Evolutionary conservation across 148 eudicot genomes (phyloP).

Genomic region (Mesembryanthemum crystallinum): DNA sequence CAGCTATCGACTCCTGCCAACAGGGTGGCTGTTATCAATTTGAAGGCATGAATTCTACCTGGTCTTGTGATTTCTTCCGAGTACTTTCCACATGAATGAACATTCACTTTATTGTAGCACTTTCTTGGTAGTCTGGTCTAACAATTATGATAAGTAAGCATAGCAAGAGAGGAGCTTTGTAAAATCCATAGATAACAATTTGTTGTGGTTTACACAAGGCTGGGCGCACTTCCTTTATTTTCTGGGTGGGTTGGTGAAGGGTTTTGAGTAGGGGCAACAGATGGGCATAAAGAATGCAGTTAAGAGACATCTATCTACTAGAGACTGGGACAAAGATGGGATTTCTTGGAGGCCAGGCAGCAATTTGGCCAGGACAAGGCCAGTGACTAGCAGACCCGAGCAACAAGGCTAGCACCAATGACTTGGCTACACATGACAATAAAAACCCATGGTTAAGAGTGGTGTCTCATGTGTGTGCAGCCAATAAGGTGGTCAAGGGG

Average conservation of each 20-base stretch:
- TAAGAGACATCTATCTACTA: not conserved
- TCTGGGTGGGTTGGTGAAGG: not conserved
- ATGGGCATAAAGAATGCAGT: not conserved
- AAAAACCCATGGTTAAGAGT: no score
- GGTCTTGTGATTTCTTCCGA: not conserved
- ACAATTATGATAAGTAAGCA: not conserved
- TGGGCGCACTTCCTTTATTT: no score
- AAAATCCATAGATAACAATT: not conserved
- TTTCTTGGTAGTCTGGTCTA: not conserved
- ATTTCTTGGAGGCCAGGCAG: not conserved
- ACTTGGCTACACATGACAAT: no score
- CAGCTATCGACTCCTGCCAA: constrained; percentile 79
- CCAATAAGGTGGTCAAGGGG: no score
- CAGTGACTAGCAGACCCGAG: no score
- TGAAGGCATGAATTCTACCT: constrained; percentile 53
- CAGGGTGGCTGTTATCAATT: constrained; percentile 84
- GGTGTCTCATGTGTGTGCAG: no score
- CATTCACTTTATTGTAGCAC: not conserved
- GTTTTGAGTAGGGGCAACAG: not conserved
- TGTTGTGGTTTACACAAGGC: no score
- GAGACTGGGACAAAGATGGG: not conserved
- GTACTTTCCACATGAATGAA: constrained; percentile 1
- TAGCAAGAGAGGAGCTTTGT: constrained; percentile 7
- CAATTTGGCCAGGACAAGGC: no score
- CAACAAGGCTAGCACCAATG: no score